Conservation (phyloP, 768 basidiomycete genomes). For the Asterophora parasitica region DNA sequence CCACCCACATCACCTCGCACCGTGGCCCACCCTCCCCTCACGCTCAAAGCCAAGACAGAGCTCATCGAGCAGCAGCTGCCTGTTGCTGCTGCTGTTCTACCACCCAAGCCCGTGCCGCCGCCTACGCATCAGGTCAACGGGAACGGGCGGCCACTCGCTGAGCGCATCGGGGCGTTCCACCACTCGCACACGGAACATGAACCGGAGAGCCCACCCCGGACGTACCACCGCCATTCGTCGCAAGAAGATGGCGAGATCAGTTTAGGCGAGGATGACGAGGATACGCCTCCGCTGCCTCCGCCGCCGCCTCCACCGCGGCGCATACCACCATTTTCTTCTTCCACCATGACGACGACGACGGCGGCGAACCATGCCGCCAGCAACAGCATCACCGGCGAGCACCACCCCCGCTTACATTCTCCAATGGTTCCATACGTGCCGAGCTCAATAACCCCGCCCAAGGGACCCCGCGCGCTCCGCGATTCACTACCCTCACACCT, state of each 20-base stretch:
- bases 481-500: constrained; percentile 12
- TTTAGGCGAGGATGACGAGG: constrained; percentile 17
- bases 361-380: too few relatives aligned
- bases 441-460: constrained; percentile 34
- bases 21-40: not conserved
- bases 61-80: constrained; percentile 16
- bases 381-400: too few relatives aligned
- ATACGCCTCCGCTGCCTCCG: too few relatives aligned
- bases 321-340: too few relatives aligned
- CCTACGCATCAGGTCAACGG: too few relatives aligned
- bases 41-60: constrained; percentile 17
- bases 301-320: not conserved
- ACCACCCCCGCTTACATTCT: too few relatives aligned
- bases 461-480: constrained; percentile 43
- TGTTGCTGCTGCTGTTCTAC: too few relatives aligned
- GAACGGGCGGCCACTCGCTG: constrained; percentile 1
- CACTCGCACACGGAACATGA: too few relatives aligned
- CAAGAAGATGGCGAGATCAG: constrained; percentile 55
- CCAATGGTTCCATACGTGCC: constrained; percentile 22
- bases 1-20: too few relatives aligned
- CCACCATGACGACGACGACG: too few relatives aligned
- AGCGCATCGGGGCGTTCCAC: constrained; percentile 1
- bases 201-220: not conserved
- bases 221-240: constrained; percentile 25
- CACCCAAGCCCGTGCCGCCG: not conserved